These are phyloP conservation scores for Heracleum sosnowskyi DNA, from an alignment of 129 eudicot genomes.

Conservation along the genomic window DNA sequence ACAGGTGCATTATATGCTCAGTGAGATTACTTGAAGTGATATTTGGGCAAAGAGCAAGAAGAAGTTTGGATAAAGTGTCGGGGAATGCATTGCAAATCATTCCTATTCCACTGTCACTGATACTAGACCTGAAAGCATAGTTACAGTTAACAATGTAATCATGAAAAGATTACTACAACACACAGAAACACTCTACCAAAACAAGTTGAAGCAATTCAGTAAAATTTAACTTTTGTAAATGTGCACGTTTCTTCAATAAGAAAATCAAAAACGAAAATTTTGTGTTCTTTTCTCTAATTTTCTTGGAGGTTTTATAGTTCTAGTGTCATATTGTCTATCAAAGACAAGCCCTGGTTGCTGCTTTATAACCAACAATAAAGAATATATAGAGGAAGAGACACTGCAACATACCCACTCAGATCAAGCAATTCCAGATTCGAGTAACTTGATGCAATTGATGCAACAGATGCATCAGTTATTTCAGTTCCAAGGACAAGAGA, in stretches of 20 bases:
- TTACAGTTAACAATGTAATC: conserved; percentile 4
- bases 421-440: conserved; percentile 87
- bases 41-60: conserved; percentile 85
- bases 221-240: background rate
- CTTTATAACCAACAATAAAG: background rate
- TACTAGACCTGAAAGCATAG: conserved; percentile 67
- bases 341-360: background rate
- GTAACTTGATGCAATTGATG: conserved; percentile 75
- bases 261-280: background rate
- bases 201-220: background rate
- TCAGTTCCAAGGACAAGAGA: conserved; percentile 85
- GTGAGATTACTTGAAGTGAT: conserved; percentile 76
- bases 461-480: conserved; percentile 94
- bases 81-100: conserved; percentile 95
- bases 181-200: background rate
- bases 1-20: background rate
- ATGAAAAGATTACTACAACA: background rate
- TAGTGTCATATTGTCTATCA: background rate
- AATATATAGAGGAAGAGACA: background rate
- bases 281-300: background rate
- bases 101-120: conserved; percentile 94
- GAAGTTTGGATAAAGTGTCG: conserved; percentile 64
- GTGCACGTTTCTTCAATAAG: background rate
- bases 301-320: background rate
- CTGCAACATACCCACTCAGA: conserved; percentile 81